These are phyloP conservation scores for Thielaviopsis musarum DNA, from an alignment of 2,329 filamentous ascomycete genomes.

Conservation along the genomic window DNA sequence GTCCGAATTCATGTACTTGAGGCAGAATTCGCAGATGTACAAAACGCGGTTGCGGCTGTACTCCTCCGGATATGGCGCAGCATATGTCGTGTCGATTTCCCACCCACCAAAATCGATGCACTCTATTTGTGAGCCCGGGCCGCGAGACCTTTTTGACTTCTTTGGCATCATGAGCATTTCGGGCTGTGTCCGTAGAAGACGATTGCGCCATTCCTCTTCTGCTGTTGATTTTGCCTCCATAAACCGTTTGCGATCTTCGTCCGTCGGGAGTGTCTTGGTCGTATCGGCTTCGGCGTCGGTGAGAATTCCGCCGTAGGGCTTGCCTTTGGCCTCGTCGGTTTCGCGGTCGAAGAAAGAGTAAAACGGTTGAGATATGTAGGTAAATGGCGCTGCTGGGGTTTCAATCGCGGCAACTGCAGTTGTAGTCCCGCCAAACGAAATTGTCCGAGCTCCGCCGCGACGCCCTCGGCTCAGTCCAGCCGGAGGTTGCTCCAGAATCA, in stretches of 20 bases:
- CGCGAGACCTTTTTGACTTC: slow-evolving; percentile 58
- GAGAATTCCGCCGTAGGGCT: slow-evolving; percentile 89
- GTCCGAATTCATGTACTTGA: slow-evolving; percentile 99
- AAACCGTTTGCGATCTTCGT: slow-evolving; percentile 69
- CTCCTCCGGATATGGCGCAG: slow-evolving; percentile 92
- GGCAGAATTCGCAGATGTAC: slow-evolving; percentile 98
- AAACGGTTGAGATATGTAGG: slow-evolving; percentile 55
- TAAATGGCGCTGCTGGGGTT: slow-evolving; percentile 37
- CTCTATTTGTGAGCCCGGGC: slow-evolving; percentile 88
- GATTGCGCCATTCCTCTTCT: slow-evolving; percentile 77
- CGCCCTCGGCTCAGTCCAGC: slow-evolving; percentile 3
- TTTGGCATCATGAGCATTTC: slow-evolving; percentile 45
- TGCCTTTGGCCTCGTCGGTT: slow-evolving; percentile 73
- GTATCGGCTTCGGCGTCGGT: slow-evolving; percentile 84
- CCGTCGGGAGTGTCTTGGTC: slow-evolving; percentile 64
- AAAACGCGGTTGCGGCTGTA: slow-evolving; percentile 91
- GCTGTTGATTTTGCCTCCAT: slow-evolving; percentile 80
- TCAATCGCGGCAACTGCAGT: slow-evolving; percentile 1
- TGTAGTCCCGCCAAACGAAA: slow-evolving; percentile 1
- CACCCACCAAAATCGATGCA: slow-evolving; percentile 96
- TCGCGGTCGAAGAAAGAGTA: slow-evolving; percentile 84
- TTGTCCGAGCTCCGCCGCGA: slow-evolving; percentile 2
- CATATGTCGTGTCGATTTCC: slow-evolving; percentile 99
- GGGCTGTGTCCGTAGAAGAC: slow-evolving; percentile 40
- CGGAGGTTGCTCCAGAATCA: slow-evolving; percentile 28